A percentile compares a stretch with the other conserved stretches of the same genome.
phyloP scores from a whole-genome alignment of 2,329 filamentous ascomycete species.

The Colletotrichum sojae region DNA sequence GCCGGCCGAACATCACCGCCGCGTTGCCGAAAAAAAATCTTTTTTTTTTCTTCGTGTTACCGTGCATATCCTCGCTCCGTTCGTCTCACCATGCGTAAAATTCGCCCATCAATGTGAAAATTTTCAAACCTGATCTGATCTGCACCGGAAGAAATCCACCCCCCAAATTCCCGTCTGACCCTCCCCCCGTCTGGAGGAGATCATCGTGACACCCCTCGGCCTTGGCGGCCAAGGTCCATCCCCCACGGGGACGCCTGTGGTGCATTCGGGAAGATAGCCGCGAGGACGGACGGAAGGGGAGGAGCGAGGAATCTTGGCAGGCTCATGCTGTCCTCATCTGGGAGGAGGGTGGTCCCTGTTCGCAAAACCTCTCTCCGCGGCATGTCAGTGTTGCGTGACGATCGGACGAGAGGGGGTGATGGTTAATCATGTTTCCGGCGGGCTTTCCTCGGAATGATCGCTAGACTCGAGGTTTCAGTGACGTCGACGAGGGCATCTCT shows the following conservation, averaged over 20 bases:
- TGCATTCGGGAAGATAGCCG: not conserved
- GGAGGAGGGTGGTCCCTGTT: not conserved
- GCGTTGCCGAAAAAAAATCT: not conserved
- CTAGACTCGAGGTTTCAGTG: not conserved
- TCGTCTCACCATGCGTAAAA: not conserved
- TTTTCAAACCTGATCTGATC: no score
- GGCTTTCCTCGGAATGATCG: not conserved
- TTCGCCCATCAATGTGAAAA: not conserved
- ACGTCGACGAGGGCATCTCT: not conserved
- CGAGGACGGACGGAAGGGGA: not conserved
- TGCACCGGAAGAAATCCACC: no score
- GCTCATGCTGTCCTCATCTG: no score
- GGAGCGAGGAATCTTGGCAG: no score
- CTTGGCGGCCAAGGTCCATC: not conserved
- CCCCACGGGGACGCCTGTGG: constrained; percentile 12
- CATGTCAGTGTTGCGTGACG: not conserved
- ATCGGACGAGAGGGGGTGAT: not conserved
- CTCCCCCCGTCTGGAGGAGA: no score
- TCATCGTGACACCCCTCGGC: not conserved
- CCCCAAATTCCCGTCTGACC: not conserved
- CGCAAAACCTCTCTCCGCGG: not conserved
- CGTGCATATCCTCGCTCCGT: not conserved
- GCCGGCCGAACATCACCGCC: not conserved
- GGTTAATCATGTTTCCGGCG: not conserved
- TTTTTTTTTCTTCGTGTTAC: not conserved